Base-by-base conservation (phyloP, 371 early-diverging fungal genomes). In the Choanephora cucurbitarum region DNA sequence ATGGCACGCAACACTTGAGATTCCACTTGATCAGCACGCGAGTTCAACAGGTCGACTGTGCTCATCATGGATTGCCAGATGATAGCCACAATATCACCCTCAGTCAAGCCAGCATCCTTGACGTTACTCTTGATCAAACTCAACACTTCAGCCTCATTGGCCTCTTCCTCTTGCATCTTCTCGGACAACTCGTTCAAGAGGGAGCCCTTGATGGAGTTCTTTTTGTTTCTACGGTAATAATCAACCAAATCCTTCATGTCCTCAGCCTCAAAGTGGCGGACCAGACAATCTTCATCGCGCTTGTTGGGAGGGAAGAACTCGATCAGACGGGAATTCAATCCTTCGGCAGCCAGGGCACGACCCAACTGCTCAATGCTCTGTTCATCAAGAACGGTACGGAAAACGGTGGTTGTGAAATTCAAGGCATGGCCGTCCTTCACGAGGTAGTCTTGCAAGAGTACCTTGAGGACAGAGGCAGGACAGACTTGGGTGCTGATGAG, bases 241-340 rank as follows among this genome's bases (percentile, higher is more conserved):
- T 86, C 91, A 33, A 91, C 91, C 49, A 96, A 67, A 43, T 85
- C 82, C 72, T 89, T 91, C 86, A 96, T 86, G 49, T 92, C 94
- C 67, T 93, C 91, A 40, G 88, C 91, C 70, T 92, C 93, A 75
- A 95, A 95, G 73, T 95, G 94, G 48, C 91, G 90, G 33, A 84
- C 87, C 61, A 96, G 84, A 69, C 89, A 87, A 52, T 93, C 91
- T 61, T 91, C 92, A 65, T 86, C 86, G 56, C 93, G 85, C 80
- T 94, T 93, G 79, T 86, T 91, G 51, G 88, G 88, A 50, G 96
- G 96, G 87, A 95, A 94, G 58, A 96, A 91, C 45, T 93, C 93
- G 49, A 86, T 72, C 47, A 96, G 82, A 59, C 83, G 84, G 46
- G 74, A 70, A 62, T 90, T 87, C 66, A 95, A 73, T 34, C 87